Evolutionary conservation across 1,284 basidiomycete genomes (phyloP).

Genomic region (Ganoderma leucocontextum): DNA sequence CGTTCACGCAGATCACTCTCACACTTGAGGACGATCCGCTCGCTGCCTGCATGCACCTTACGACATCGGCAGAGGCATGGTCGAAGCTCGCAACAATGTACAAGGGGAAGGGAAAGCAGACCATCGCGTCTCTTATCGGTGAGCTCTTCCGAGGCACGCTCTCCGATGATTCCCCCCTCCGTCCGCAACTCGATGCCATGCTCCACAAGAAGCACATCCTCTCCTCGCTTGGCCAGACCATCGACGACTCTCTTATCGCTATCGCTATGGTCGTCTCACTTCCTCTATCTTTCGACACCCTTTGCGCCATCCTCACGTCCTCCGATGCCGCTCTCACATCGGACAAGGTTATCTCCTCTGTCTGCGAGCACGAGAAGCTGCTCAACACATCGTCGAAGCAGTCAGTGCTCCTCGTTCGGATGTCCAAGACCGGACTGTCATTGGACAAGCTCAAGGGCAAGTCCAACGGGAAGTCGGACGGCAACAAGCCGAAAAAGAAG

Average conservation of each 20-base stretch:
- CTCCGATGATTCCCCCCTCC: slow-evolving; percentile 29
- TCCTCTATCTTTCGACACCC: too few relatives aligned
- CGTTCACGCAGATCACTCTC: slow-evolving; percentile 33
- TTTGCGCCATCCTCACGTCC: too few relatives aligned
- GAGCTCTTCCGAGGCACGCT: slow-evolving; percentile 34
- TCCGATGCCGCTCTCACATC: too few relatives aligned
- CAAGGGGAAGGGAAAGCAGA: slow-evolving; percentile 34
- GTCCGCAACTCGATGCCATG: slow-evolving; percentile 35
- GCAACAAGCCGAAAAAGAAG: too few relatives aligned
- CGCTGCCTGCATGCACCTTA: slow-evolving; percentile 26
- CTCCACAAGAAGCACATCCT: slow-evolving; percentile 29
- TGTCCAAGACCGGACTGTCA: too few relatives aligned
- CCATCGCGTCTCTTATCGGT: slow-evolving; percentile 32
- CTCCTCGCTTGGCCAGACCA: slow-evolving; percentile 20
- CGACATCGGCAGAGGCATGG: slow-evolving; percentile 24
- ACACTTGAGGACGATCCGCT: slow-evolving; percentile 35
- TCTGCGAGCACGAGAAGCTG: too few relatives aligned
- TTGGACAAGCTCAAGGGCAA: too few relatives aligned
- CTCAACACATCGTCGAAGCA: too few relatives aligned
- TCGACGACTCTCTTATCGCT: background rate
- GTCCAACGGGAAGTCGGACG: too few relatives aligned
- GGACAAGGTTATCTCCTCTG: too few relatives aligned
- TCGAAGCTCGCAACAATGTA: slow-evolving; percentile 26
- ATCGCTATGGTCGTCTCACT: too few relatives aligned
- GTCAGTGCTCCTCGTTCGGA: too few relatives aligned